Percentiles rank a stretch among this genome's conserved stretches.
Conservation (phyloP, 306 rosid species). For the Ormosia semicastrata region DNA sequence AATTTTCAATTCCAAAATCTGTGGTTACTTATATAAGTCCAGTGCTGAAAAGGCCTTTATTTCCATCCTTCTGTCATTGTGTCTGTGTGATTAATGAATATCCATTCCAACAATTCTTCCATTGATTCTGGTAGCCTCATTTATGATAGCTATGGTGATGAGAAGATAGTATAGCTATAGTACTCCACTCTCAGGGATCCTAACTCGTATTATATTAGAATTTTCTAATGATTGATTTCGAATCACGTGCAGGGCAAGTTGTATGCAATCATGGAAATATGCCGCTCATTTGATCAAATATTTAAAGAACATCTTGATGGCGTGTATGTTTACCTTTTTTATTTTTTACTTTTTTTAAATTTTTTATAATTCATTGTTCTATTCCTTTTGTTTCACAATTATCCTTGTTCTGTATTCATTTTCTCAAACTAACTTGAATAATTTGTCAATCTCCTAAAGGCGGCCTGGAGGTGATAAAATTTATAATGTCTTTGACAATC, state of each 20-base stretch:
- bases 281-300: conserved; percentile 82
- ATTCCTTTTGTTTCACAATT: not conserved
- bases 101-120: not conserved
- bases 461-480: conserved; percentile 94
- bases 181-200: not conserved
- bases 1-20: not conserved
- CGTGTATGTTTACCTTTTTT: conserved; percentile 54
- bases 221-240: conserved; percentile 30
- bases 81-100: not conserved
- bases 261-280: conserved; percentile 87
- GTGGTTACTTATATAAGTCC: not conserved
- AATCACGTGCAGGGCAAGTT: conserved; percentile 79
- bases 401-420: not conserved
- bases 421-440: not conserved
- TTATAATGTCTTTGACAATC: conserved; percentile 87
- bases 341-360: conserved; percentile 5
- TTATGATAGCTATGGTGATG: not conserved
- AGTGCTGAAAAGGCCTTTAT: conserved; percentile 3
- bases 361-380: not conserved
- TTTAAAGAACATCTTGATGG: conserved; percentile 98
- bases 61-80: not conserved
- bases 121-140: conserved; percentile 3
- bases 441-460: conserved; percentile 42
- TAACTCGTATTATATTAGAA: not conserved
- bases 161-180: not conserved